phyloP scores from a whole-genome alignment of 2,329 filamentous ascomycete genomes.

The Aspergillus sp. region DNA sequence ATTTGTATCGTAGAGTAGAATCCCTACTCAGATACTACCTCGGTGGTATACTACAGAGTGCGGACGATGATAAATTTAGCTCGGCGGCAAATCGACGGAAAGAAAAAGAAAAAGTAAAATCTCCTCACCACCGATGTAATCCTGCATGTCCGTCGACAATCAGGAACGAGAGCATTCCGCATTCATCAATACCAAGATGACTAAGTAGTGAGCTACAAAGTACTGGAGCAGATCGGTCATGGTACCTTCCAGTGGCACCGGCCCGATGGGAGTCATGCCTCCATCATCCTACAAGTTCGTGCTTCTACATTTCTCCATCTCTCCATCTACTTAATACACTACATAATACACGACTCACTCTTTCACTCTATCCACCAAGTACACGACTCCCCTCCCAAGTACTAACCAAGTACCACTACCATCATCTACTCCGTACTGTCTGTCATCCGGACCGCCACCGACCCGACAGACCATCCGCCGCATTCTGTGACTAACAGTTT shows the following conservation, averaged over 20 bases:
- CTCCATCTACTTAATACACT: background rate
- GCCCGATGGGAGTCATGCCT: background rate
- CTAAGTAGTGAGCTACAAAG: too few species aligned
- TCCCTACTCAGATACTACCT: too few species aligned
- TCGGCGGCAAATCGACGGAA: background rate
- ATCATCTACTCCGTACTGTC: conserved; percentile 2
- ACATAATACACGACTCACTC: background rate
- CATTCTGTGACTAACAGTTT: conserved; percentile 39
- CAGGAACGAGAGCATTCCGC: too few species aligned
- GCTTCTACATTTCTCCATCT: background rate
- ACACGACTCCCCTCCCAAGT: background rate
- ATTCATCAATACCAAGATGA: too few species aligned
- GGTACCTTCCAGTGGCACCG: background rate
- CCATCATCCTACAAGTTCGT: background rate
- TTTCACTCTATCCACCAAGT: background rate
- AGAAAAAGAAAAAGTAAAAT: background rate
- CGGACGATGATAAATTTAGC: too few species aligned
- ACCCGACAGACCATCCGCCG: background rate
- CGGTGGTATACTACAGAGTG: too few species aligned
- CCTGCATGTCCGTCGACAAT: background rate
- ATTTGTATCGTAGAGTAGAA: background rate
- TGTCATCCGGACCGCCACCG: background rate
- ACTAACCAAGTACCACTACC: background rate
- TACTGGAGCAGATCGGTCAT: background rate
- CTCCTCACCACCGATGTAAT: conserved; percentile 1